Conservation (phyloP, 768 basidiomycete genomes). For the Rhizopogon vinicolor region DNA sequence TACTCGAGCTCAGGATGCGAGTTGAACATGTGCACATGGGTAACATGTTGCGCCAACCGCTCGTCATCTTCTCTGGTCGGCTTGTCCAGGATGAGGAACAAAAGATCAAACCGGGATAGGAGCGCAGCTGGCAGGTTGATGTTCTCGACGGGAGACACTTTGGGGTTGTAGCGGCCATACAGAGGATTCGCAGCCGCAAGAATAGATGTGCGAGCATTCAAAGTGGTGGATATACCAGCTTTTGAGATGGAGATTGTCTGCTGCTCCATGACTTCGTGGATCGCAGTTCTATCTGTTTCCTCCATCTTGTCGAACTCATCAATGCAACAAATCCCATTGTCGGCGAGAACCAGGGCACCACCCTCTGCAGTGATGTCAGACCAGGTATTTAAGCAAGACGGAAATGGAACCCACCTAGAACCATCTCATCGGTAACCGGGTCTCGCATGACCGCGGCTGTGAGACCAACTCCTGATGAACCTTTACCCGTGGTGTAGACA, state of each 20-base stretch:
- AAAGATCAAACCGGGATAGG: slow-evolving; percentile 91
- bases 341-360: slow-evolving; percentile 96
- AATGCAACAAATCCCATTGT: slow-evolving; percentile 99
- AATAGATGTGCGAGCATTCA: slow-evolving; percentile 96
- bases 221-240: slow-evolving; percentile 96
- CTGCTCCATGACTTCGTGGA: slow-evolving; percentile 99
- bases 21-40: slow-evolving; percentile 97
- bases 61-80: slow-evolving; percentile 95
- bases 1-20: slow-evolving; percentile 80
- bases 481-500: slow-evolving; percentile 97
- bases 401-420: slow-evolving; percentile 64
- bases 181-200: slow-evolving; percentile 97
- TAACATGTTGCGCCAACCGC: slow-evolving; percentile 93
- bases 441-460: slow-evolving; percentile 99
- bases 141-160: slow-evolving; percentile 96
- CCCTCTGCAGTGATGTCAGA: slow-evolving; percentile 65
- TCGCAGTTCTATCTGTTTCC: slow-evolving; percentile 93
- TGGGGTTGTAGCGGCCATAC: slow-evolving; percentile 97
- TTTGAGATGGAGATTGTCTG: slow-evolving; percentile 99
- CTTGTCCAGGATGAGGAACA: slow-evolving; percentile 97
- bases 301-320: slow-evolving; percentile 99
- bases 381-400: not conserved
- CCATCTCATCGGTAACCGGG: slow-evolving; percentile 99
- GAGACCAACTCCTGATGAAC: slow-evolving; percentile 97
- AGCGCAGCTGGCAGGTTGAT: slow-evolving; percentile 98